Evolutionary conservation across 345 rosid species (phyloP).

Genomic region (Salix arbutifolia): DNA sequence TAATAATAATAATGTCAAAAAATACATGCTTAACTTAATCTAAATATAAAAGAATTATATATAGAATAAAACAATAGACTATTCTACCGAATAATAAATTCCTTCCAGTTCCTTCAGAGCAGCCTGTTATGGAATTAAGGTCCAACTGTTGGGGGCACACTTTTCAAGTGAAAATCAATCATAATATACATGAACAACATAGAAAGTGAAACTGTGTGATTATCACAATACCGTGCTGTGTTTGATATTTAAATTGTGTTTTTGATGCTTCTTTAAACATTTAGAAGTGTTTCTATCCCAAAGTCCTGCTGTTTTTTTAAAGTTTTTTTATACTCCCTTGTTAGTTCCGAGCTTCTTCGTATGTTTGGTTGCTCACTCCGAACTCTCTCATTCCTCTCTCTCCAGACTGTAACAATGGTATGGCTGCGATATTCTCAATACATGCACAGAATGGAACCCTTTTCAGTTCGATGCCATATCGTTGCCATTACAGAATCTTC

Average conservation of each 20-base stretch:
- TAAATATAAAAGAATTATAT: too few species aligned
- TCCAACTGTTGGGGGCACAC: constrained; percentile 50
- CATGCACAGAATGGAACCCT: constrained; percentile 45
- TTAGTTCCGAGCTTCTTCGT: background rate
- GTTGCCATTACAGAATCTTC: constrained; percentile 46
- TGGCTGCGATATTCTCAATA: constrained; percentile 39
- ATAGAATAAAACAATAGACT: too few species aligned
- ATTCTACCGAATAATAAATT: too few species aligned
- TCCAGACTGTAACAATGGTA: constrained; percentile 45
- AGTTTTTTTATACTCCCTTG: background rate
- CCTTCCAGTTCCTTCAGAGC: constrained; percentile 44
- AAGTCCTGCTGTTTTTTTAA: background rate
- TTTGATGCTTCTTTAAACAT: background rate
- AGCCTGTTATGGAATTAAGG: constrained; percentile 46
- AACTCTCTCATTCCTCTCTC: background rate
- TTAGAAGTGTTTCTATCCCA: background rate
- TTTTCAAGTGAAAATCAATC: background rate
- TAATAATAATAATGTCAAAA: too few species aligned
- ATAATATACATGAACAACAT: background rate
- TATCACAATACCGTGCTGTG: background rate
- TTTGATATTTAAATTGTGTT: background rate
- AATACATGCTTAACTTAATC: too few species aligned
- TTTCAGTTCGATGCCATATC: constrained; percentile 44
- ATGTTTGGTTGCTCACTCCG: background rate
- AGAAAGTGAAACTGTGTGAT: background rate